Conservation (phyloP, 495 filamentous ascomycete species). For the Xylaria bambusicola region DNA sequence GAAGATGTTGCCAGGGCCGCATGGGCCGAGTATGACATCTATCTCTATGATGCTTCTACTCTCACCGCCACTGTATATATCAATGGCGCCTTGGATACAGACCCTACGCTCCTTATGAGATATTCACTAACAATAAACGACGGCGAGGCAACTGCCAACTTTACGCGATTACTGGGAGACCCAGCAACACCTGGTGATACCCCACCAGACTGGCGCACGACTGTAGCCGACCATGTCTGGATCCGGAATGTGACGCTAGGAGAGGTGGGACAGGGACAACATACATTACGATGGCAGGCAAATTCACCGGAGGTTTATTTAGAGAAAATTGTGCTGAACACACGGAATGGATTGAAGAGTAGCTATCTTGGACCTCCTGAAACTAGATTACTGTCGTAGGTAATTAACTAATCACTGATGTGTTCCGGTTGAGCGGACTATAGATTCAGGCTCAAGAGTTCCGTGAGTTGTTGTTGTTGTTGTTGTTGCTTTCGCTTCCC, state of each 20-base stretch:
- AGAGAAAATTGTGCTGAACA: constrained; percentile 61
- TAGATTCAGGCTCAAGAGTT: neutral
- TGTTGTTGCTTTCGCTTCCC: no score
- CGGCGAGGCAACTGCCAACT: constrained; percentile 48
- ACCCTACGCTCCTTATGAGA: constrained; percentile 31
- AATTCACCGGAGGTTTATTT: constrained; percentile 59
- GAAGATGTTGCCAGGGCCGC: constrained; percentile 38
- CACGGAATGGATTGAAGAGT: constrained; percentile 51
- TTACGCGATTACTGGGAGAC: constrained; percentile 44
- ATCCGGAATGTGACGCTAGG: constrained; percentile 48
- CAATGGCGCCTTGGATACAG: constrained; percentile 33
- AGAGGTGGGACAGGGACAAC: constrained; percentile 36
- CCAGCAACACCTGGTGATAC: constrained; percentile 46
- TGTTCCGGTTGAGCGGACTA: no score
- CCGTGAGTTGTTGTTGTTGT: no score
- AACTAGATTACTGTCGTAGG: constrained; percentile 24
- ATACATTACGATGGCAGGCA: constrained; percentile 54
- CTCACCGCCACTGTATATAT: constrained; percentile 59
- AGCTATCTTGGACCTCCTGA: constrained; percentile 64
- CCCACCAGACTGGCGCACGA: constrained; percentile 53
- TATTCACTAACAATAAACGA: constrained; percentile 43
- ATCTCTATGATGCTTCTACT: constrained; percentile 46
- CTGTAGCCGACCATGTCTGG: constrained; percentile 59
- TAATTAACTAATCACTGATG: no score
- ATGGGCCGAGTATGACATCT: constrained; percentile 55